Evolutionary conservation across 345 rosid genomes (phyloP), one percentile per base, ranked within the genome.

Genomic region (Carallia pectinifolia): DNA sequence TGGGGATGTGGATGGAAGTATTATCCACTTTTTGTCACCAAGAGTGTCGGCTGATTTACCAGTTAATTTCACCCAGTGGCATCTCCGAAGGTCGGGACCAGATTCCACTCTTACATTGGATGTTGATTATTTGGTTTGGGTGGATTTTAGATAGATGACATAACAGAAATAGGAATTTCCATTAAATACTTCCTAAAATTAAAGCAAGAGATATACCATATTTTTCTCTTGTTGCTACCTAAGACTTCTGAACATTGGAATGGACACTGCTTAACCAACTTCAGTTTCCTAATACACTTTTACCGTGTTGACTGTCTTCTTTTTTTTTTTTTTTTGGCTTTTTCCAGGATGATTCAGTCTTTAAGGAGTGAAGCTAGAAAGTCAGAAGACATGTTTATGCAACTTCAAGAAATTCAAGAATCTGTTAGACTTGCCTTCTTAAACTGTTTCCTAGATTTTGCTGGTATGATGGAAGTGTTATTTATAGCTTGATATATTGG

Each of bases 401-500:
- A 89, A 71, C 85, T 95, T 77, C 94, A 89, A 75, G 99, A 92
- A 81, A 90, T 88, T 79, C 87, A 88, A 79, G 89, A 86, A 80
- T 89, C 98, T 64, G 89, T 95, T 70, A 85, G 96, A 79, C 90
- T 95, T 71, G 91, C 99, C 18, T 88, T 92, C 81, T 76, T 95
- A 70, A 95, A 95, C 71, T 93, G 98, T 79, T 95, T 92, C 80
- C 85, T 95, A 70, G 99, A 95, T 87, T 95, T 95, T 81, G 98
- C 96, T 71, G 98, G 98, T 94, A 90, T 27, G 68, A 56, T 65
- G 18, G 66, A 70, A 53, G 36, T 44, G 29, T 48, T 13, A 10
- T 67, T 67, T 17, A 65, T 61, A 52, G 55, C 34, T 62, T 63
- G 40, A 47, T 33, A 15, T 50, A 18, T 50, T 73, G 71, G 53